A percentile compares a stretch with the other conserved stretches of the same genome.
These are phyloP conservation scores for Catharanthus roseus DNA, from an alignment of 257 asterid genomes.

Conservation along the genomic window DNA sequence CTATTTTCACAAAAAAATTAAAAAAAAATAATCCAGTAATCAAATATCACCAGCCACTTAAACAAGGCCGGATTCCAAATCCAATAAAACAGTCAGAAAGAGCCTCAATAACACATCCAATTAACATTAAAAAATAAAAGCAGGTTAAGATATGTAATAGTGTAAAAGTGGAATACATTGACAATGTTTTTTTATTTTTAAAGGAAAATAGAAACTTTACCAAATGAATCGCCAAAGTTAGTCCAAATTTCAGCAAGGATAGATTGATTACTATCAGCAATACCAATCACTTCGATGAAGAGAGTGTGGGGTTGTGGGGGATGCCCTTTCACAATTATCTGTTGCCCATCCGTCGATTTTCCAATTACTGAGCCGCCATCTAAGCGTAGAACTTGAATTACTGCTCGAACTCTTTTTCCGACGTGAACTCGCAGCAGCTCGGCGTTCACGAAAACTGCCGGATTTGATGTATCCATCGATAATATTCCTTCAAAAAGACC, in stretches of 20 bases:
- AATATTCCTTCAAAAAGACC: conserved; percentile 8
- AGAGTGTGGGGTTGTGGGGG: conserved; percentile 62
- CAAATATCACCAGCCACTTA: too few species aligned
- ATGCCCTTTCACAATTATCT: conserved; percentile 59
- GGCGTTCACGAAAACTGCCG: conserved; percentile 78
- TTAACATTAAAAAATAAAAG: neutral
- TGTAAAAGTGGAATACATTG: neutral
- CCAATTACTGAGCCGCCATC: conserved; percentile 74
- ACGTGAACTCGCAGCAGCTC: conserved; percentile 57
- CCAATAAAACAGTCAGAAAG: neutral
- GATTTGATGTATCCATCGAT: conserved; percentile 73
- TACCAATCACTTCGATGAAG: conserved; percentile 82
- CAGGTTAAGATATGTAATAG: too few species aligned
- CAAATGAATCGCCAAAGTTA: conserved; percentile 74
- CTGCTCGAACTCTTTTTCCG: conserved; percentile 79
- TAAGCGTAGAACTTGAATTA: conserved; percentile 65
- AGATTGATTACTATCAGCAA: conserved; percentile 67
- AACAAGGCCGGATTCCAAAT: neutral
- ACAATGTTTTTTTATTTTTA: neutral
- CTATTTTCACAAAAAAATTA: neutral
- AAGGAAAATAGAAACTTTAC: conserved; percentile 28
- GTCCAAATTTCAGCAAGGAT: conserved; percentile 74
- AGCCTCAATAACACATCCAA: too few species aligned
- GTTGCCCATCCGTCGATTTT: conserved; percentile 78
- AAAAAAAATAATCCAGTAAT: too few species aligned